Percentiles rank a stretch among this genome's conserved stretches.
Evolutionary conservation across 2,329 filamentous ascomycete genomes (phyloP).

Genomic region (Cryphonectria parasitica): DNA sequence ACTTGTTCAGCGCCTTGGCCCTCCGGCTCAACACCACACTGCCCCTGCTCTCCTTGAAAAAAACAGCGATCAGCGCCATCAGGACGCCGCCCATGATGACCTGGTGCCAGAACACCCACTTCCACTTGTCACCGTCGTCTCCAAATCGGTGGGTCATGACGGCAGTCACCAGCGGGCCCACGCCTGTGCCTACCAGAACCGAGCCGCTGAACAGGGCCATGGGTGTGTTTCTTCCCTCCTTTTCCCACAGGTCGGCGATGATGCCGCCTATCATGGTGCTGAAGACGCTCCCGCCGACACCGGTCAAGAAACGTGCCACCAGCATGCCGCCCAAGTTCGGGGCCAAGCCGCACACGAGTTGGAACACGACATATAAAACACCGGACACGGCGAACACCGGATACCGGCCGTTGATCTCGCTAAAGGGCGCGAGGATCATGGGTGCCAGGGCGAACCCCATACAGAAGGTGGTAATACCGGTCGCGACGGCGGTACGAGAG

Average conservation of each 20-base stretch:
- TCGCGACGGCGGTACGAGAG: constrained; percentile 66
- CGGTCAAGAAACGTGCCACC: constrained; percentile 74
- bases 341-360: constrained; percentile 75
- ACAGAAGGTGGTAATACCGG: constrained; percentile 83
- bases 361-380: constrained; percentile 70
- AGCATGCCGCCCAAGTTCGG: constrained; percentile 73
- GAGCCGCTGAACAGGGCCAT: constrained; percentile 88
- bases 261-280: constrained; percentile 93
- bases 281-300: constrained; percentile 77
- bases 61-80: constrained; percentile 65
- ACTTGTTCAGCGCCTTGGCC: constrained; percentile 73
- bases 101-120: constrained; percentile 90
- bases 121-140: constrained; percentile 56
- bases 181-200: constrained; percentile 78
- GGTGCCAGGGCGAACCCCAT: constrained; percentile 79
- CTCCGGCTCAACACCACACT: constrained; percentile 79
- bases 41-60: constrained; percentile 83
- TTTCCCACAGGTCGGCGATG: constrained; percentile 82
- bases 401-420: constrained; percentile 84
- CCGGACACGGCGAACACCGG: constrained; percentile 81
- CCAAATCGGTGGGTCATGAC: constrained; percentile 66
- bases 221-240: constrained; percentile 79
- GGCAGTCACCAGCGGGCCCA: constrained; percentile 74
- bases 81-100: constrained; percentile 69
- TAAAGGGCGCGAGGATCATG: constrained; percentile 87